These are phyloP conservation scores for Lycium ferocissimum DNA, from an alignment of 257 asterid genomes.

Conservation along the genomic window DNA sequence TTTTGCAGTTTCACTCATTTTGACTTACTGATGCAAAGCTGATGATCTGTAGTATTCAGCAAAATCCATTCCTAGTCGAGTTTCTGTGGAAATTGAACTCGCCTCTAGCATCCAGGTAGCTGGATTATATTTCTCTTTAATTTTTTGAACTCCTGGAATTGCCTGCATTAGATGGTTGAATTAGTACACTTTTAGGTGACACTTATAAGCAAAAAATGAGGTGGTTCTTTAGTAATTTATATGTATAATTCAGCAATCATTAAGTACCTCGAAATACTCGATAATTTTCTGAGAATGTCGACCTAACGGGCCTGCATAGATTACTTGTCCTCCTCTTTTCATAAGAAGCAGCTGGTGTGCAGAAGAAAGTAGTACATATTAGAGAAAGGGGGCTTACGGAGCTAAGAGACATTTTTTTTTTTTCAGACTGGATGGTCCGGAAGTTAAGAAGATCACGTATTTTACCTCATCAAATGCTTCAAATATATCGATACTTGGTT, in stretches of 20 bases:
- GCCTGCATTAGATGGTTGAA: constrained; percentile 40
- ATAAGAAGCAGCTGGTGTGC: constrained; percentile 60
- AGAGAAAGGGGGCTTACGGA: constrained; percentile 15
- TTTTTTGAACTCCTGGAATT: constrained; percentile 51
- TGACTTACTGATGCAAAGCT: constrained; percentile 48
- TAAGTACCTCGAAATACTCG: constrained; percentile 63
- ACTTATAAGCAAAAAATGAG: neutral
- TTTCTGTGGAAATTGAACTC: constrained; percentile 52
- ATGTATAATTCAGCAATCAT: neutral
- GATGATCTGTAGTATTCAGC: constrained; percentile 59
- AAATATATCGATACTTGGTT: constrained; percentile 73
- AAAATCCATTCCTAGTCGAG: constrained; percentile 53
- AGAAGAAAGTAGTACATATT: neutral
- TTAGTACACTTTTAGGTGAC: neutral
- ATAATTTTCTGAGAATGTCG: constrained; percentile 51
- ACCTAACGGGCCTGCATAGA: constrained; percentile 70
- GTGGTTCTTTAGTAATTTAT: constrained; percentile 13
- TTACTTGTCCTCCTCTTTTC: constrained; percentile 74
- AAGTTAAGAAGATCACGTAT: constrained; percentile 8
- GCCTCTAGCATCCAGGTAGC: constrained; percentile 70
- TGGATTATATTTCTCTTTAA: constrained; percentile 54
- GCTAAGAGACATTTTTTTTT: neutral
- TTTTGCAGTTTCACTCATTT: neutral
- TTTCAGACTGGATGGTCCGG: neutral
- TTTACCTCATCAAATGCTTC: constrained; percentile 78